phyloP scores from a whole-genome alignment of 1,139 yeast species.

The Taiozyma sp. region DNA sequence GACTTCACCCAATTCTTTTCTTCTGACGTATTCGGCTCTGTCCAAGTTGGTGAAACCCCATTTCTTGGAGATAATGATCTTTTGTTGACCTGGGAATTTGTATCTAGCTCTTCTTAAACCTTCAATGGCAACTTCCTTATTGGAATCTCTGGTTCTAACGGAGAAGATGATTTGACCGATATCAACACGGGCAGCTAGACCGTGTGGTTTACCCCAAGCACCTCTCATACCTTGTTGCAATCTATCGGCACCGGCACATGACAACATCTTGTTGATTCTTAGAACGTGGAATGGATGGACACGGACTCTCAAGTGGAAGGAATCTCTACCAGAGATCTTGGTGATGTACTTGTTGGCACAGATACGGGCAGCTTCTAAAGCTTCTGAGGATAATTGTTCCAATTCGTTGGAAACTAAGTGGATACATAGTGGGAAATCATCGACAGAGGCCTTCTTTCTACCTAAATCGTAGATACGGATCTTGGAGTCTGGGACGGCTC shows the following conservation, averaged over 20 bases:
- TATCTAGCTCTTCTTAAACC: conserved; percentile 99
- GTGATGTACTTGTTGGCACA: conserved; percentile 99
- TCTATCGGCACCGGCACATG: conserved; percentile 99
- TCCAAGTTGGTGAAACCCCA: conserved; percentile 99
- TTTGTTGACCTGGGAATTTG: conserved; percentile 99
- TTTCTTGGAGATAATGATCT: conserved; percentile 97
- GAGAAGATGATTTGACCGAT: conserved; percentile 99
- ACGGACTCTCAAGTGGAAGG: conserved; percentile 99
- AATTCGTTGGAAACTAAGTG: conserved; percentile 99
- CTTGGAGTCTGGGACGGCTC: conserved; percentile 99
- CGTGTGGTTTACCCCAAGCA: conserved; percentile 99
- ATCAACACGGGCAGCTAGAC: conserved; percentile 98
- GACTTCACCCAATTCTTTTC: conserved; percentile 96
- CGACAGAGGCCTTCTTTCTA: conserved; percentile 99
- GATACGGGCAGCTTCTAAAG: conserved; percentile 99
- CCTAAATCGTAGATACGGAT: conserved; percentile 99
- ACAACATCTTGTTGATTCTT: conserved; percentile 99
- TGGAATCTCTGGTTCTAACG: conserved; percentile 96
- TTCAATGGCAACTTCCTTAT: conserved; percentile 96
- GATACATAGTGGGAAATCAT: conserved; percentile 98
- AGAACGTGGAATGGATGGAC: conserved; percentile 99
- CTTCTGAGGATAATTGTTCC: conserved; percentile 99
- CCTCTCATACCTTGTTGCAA: conserved; percentile 99
- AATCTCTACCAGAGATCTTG: conserved; percentile 96
- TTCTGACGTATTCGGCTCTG: conserved; percentile 94